phyloP scores from a whole-genome alignment of 345 rosid species.

The Hirschfeldia incana region DNA sequence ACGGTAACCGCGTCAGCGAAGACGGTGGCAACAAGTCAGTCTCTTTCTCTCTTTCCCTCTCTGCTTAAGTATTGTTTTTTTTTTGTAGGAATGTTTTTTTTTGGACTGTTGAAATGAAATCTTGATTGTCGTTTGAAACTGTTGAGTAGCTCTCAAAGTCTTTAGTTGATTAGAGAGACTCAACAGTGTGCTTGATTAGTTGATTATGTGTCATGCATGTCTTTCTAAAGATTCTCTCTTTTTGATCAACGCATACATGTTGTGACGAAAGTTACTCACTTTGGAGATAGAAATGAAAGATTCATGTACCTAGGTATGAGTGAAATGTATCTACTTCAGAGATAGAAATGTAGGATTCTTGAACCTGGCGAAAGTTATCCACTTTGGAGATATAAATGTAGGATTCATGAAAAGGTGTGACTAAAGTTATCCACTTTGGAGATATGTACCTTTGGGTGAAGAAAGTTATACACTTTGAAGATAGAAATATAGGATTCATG shows the following conservation, averaged over 20 bases:
- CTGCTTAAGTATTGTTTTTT: too few relatives aligned
- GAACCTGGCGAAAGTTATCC: too few relatives aligned
- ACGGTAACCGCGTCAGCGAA: conserved; percentile 86
- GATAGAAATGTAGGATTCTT: too few relatives aligned
- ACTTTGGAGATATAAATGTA: too few relatives aligned
- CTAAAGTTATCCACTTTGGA: too few relatives aligned
- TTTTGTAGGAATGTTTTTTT: neutral
- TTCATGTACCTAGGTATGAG: neutral
- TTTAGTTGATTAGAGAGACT: neutral
- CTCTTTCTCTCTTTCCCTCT: neutral
- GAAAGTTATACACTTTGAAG: too few relatives aligned
- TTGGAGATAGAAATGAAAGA: neutral
- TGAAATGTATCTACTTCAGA: too few relatives aligned
- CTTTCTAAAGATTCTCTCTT: neutral
- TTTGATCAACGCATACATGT: neutral
- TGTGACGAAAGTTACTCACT: neutral
- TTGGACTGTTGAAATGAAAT: neutral
- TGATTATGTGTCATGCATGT: neutral
- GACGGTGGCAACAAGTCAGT: conserved; percentile 91
- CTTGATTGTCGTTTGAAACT: neutral
- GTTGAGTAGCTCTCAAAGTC: neutral
- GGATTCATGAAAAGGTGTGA: too few relatives aligned
- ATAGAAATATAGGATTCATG: too few relatives aligned
- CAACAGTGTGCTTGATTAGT: neutral
- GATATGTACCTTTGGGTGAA: too few relatives aligned